phyloP scores from a whole-genome alignment of 2,329 filamentous ascomycete genomes.

The Endothia cerciana region DNA sequence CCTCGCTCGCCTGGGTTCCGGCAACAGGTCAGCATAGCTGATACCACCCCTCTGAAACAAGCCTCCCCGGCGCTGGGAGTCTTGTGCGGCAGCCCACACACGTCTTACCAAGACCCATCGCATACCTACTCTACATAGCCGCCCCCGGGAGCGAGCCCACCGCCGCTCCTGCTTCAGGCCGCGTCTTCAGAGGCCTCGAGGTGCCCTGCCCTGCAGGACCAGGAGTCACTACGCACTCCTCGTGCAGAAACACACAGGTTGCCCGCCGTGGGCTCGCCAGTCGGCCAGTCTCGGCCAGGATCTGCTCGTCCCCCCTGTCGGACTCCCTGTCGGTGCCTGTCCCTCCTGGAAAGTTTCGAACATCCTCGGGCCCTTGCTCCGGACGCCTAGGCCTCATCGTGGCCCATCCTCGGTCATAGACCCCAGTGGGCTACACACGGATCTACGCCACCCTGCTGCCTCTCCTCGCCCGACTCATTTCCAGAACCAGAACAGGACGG shows the following conservation, averaged over 20 bases:
- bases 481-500: conserved; percentile 18
- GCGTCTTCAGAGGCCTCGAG: neutral
- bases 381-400: conserved; percentile 27
- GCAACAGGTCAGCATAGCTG: conserved; percentile 38
- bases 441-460: conserved; percentile 26
- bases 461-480: conserved; percentile 28
- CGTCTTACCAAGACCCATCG: conserved; percentile 17
- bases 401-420: conserved; percentile 24
- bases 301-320: conserved; percentile 19
- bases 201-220: neutral
- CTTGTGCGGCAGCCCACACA: conserved; percentile 30
- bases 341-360: conserved; percentile 23
- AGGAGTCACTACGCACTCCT: conserved; percentile 8
- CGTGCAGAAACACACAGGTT: neutral
- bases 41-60: conserved; percentile 43
- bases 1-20: conserved; percentile 33
- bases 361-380: conserved; percentile 21
- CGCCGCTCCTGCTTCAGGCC: neutral
- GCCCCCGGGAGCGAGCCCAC: neutral
- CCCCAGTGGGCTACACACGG: conserved; percentile 23
- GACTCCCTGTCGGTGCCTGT: conserved; percentile 7
- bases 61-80: conserved; percentile 32
- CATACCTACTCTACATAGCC: neutral
- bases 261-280: conserved; percentile 16
- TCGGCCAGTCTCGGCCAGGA: conserved; percentile 16